Base-by-base conservation (phyloP, 805 yeast species). In the Saturnispora silvae region DNA sequence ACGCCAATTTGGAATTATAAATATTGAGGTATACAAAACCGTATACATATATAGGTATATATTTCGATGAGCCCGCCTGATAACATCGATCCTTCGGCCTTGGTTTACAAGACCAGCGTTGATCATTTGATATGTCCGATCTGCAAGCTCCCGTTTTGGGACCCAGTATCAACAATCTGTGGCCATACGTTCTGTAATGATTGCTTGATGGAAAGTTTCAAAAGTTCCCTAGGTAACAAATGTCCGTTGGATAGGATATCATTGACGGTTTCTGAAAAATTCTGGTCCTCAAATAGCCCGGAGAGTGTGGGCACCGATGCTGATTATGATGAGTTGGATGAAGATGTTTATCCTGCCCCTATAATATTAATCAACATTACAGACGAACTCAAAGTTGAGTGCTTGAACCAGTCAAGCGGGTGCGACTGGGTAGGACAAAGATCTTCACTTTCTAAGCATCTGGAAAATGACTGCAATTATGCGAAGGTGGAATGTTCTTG, bases 201-300 rank as follows among this genome's bases (percentile, higher is more conserved):
- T 9, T 77, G 85, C 48, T 58, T 77, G 4, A 46, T 51, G 35
- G 74, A 68, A 44, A 63, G 70, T 32, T 51, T 71, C 19, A 63
- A 57, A 37, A 50, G 61, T 16, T 50, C 53, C 37, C 47, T 64
- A 32, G 66, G 52, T 31, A 53, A 44, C 36, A 52, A 52, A 33
- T 77, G 85, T 52, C 85, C 85, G 0, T 57, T 77, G 22, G 84
- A 78, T 54, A 56, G 84, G 35, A 70, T 70, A 3, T 62, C 67
- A 3, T 46, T 78, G 29, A 55, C 35, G 14, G 20, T 36, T 8
- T 33, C 43, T 11, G 24, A 19, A 6, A 16, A 26, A n/a, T 4
- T 35, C 10, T 17, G 24, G n/a, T n/a, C 27, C 5, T 4, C 26
- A 13, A 24, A 37, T 6, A 40, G 5, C 5, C n/a, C 14, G 5